Conservation (phyloP, 176 grass and related monocot species). For the Aegilops longissima region DNA sequence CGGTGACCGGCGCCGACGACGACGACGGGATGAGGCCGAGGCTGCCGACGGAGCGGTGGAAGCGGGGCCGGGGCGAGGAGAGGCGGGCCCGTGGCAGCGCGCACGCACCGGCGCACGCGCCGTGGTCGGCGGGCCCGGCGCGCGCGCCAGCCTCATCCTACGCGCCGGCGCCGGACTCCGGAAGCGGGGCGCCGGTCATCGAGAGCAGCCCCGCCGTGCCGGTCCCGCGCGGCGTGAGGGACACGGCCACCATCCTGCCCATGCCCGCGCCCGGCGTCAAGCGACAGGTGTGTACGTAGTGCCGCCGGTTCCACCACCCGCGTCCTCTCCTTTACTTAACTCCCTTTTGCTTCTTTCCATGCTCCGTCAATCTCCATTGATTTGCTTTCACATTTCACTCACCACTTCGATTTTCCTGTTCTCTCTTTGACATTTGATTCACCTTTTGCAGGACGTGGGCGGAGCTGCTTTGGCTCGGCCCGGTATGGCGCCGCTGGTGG, state of each 20-base stretch:
- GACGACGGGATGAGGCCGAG: constrained; percentile 46
- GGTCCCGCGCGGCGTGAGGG: constrained; percentile 72
- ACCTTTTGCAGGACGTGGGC: constrained; percentile 26
- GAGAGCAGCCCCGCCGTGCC: constrained; percentile 84
- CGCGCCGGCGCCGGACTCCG: constrained; percentile 39
- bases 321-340: not conserved
- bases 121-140: not conserved
- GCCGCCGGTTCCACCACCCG: too few relatives aligned
- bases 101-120: not conserved
- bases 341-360: not conserved
- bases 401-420: not conserved
- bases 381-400: not conserved
- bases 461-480: constrained; percentile 11
- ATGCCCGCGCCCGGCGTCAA: constrained; percentile 55
- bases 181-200: constrained; percentile 52
- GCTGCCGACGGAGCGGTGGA: constrained; percentile 61
- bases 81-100: not conserved
- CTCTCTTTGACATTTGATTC: not conserved
- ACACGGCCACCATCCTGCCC: constrained; percentile 78
- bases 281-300: constrained; percentile 15
- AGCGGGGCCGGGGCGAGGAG: constrained; percentile 17
- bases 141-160: constrained; percentile 4
- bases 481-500: not conserved
- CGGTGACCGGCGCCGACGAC: constrained; percentile 28
- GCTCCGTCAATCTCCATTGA: not conserved